phyloP scores from a whole-genome alignment of 2,329 filamentous ascomycete species.

The Phialophora macrospora region DNA sequence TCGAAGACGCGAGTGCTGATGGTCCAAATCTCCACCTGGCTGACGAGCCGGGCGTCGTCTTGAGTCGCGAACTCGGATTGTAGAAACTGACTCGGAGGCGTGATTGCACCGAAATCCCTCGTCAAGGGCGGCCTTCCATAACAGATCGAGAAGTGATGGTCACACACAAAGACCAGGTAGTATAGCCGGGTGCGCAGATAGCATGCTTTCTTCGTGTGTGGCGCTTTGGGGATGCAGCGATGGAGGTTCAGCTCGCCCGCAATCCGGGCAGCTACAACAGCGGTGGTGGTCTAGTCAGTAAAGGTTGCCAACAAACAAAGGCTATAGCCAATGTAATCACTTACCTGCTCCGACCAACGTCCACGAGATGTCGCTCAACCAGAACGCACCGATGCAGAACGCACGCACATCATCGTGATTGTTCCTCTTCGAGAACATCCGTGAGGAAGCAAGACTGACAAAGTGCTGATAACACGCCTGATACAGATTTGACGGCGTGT shows the following conservation, averaged over 20 bases:
- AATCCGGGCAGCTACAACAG: constrained; percentile 57
- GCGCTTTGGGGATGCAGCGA: constrained; percentile 54
- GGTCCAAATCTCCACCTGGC: constrained; percentile 63
- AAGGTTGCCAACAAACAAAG: not conserved
- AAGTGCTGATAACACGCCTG: constrained; percentile 63
- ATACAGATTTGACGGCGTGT: constrained; percentile 60
- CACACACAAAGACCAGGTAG: constrained; percentile 68
- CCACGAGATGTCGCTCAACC: constrained; percentile 67
- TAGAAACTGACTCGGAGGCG: constrained; percentile 61
- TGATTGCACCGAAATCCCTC: constrained; percentile 61
- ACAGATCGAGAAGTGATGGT: constrained; percentile 67
- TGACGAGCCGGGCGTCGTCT: constrained; percentile 61
- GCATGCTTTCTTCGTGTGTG: constrained; percentile 29
- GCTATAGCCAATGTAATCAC: constrained; percentile 4
- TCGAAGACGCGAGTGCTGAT: constrained; percentile 61
- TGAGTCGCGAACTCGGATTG: constrained; percentile 57
- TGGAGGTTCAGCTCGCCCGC: constrained; percentile 63
- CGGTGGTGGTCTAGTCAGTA: not conserved
- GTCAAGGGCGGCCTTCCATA: constrained; percentile 64
- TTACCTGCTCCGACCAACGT: constrained; percentile 57
- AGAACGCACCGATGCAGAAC: constrained; percentile 65
- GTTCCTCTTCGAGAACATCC: constrained; percentile 63
- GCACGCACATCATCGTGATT: constrained; percentile 64
- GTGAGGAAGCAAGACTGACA: constrained; percentile 59
- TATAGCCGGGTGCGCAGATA: constrained; percentile 60